These are phyloP conservation scores for Vigna unguiculata DNA, from an alignment of 306 rosid genomes.

Conservation along the genomic window DNA sequence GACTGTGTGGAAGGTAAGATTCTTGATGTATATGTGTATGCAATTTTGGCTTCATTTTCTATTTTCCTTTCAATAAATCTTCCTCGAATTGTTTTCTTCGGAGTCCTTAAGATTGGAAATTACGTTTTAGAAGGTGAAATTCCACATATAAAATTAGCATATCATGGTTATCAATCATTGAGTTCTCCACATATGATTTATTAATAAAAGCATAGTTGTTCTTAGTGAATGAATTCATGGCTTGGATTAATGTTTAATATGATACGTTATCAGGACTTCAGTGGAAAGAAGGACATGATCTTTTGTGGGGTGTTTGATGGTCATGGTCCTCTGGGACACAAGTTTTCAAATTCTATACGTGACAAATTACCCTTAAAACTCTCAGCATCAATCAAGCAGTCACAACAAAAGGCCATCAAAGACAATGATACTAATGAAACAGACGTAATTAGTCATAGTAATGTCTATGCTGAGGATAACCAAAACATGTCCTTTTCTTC, in stretches of 20 bases:
- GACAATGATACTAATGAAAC: not conserved
- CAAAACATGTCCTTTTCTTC: slow-evolving; percentile 54
- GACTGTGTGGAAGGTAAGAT: slow-evolving; percentile 85
- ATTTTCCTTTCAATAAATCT: slow-evolving; percentile 2
- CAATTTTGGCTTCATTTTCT: not conserved
- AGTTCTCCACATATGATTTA: not conserved
- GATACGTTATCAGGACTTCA: slow-evolving; percentile 55
- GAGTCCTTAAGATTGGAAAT: not conserved
- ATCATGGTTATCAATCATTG: not conserved
- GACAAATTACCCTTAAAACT: slow-evolving; percentile 76
- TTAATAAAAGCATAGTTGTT: not conserved
- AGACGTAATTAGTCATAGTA: not conserved
- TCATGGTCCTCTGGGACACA: slow-evolving; percentile 91
- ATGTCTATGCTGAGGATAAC: not conserved
- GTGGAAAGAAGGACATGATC: slow-evolving; percentile 59
- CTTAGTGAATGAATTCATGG: not conserved
- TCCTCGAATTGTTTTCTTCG: not conserved
- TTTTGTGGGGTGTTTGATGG: slow-evolving; percentile 97
- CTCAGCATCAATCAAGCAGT: slow-evolving; percentile 57
- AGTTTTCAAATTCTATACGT: slow-evolving; percentile 60
- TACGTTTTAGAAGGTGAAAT: not conserved
- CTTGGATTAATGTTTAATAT: slow-evolving; percentile 9
- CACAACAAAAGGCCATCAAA: slow-evolving; percentile 42
- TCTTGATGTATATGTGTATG: not conserved
- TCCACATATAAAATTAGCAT: not conserved